Conservation (phyloP, 202 grass and related monocot genomes). For the Setaria italica region DNA sequence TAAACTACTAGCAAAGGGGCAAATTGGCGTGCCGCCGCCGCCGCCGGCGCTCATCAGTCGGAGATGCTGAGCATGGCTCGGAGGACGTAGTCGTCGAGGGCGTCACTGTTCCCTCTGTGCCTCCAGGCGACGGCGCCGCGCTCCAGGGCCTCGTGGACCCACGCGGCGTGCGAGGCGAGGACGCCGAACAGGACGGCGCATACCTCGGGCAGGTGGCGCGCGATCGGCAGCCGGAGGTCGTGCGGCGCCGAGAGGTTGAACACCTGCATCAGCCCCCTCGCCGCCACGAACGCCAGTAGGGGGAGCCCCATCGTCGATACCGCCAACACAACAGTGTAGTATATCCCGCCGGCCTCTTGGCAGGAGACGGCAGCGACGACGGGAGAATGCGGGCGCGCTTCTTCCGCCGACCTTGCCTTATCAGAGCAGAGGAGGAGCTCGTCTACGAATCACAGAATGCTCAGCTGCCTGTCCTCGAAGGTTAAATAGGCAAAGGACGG, state of each 20-base stretch:
- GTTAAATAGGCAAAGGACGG: too few relatives aligned
- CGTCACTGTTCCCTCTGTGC: neutral
- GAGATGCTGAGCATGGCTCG: constrained; percentile 47
- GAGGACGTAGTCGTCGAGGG: constrained; percentile 33
- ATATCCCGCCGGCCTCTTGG: neutral
- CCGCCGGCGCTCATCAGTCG: neutral
- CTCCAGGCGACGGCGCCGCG: constrained; percentile 2
- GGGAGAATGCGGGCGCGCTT: neutral
- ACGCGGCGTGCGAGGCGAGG: constrained; percentile 21
- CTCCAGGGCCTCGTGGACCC: constrained; percentile 31
- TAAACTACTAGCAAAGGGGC: neutral
- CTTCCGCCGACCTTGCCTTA: neutral
- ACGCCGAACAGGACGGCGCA: constrained; percentile 31
- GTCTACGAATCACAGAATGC: too few relatives aligned
- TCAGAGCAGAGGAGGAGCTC: too few relatives aligned
- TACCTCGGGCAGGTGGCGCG: constrained; percentile 46
- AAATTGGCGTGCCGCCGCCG: neutral
- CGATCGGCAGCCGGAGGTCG: constrained; percentile 36
- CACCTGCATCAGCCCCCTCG: constrained; percentile 40
- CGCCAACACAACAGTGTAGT: neutral
- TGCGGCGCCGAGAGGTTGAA: constrained; percentile 51
- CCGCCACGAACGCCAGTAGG: constrained; percentile 48
- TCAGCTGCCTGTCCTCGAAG: too few relatives aligned
- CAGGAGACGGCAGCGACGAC: neutral
- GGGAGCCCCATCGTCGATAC: constrained; percentile 35